Base-by-base conservation (phyloP, 2,329 filamentous ascomycete species). In the Exophiala sp. region DNA sequence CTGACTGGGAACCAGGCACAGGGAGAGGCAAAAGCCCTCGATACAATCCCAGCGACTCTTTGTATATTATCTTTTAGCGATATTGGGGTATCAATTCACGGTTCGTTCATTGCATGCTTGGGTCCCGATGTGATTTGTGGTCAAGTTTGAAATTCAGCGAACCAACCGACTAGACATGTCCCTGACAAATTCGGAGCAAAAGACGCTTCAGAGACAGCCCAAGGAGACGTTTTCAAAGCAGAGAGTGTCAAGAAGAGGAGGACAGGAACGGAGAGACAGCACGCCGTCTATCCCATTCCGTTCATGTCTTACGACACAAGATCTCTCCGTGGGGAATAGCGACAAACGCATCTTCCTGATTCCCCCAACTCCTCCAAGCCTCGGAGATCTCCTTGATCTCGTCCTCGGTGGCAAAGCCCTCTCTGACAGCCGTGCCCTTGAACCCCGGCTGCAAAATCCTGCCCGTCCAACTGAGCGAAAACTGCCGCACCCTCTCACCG, bases 401-500 rank as follows among this genome's bases (percentile, higher is more conserved):
- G 11, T 59, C 56, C 18, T 56, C 48, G 5, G 50, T 57, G 32
- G 55, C 52, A 42, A 55, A 57, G 1, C 57, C 58, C 14, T 55
- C 51, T 4, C 41, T 45, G 22, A 62, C 57, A 3, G 56, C 58
- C 11, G 51, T 59, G 11, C 56, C 50, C 34, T 47, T 32, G 43
- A 59, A 60, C 16, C 51, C 53, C 7, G 57, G 53, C 39, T 59
- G 56, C 27, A 62, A 14, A 21, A 60, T 51, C 35, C 60, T 52
- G 16, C 54, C 53, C 2, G 43, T 35, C 57, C 57, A 60, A 46
- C 55, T 58, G 11, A 50, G 30, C n/a, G 57, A 50, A 41, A 57
- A 59, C 9, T 58, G 51, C 22, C 32, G 43, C 24, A 49, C 52
- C 30, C 52, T 40, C 22, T 59, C 40, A 14, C 51, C 52, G 11